Evolutionary conservation across 805 yeast genomes (phyloP).

Genomic region (Candida sanyiensis): DNA sequence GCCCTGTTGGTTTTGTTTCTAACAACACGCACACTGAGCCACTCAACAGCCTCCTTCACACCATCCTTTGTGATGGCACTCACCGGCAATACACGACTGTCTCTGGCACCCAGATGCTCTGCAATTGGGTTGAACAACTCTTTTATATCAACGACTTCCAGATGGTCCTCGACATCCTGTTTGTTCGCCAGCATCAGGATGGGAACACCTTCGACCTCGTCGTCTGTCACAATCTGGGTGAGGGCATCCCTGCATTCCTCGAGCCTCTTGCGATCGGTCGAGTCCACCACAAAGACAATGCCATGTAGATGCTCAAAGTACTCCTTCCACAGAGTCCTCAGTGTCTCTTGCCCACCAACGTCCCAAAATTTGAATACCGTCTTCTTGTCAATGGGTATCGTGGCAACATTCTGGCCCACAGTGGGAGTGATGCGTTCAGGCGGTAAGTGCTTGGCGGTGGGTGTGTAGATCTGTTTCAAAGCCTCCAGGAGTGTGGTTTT

Average conservation of each 20-base stretch:
- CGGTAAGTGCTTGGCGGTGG: slow-evolving; percentile 40
- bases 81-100: slow-evolving; percentile 82
- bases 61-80: slow-evolving; percentile 80
- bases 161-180: slow-evolving; percentile 68
- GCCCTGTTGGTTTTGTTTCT: slow-evolving; percentile 35
- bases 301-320: slow-evolving; percentile 87
- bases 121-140: slow-evolving; percentile 79
- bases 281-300: slow-evolving; percentile 86
- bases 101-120: slow-evolving; percentile 82
- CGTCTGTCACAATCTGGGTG: slow-evolving; percentile 48
- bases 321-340: slow-evolving; percentile 80
- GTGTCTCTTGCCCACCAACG: slow-evolving; percentile 88
- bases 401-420: slow-evolving; percentile 80
- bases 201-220: slow-evolving; percentile 72
- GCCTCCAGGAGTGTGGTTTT: slow-evolving; percentile 79
- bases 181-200: slow-evolving; percentile 93
- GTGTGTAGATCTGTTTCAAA: slow-evolving; percentile 48
- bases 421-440: slow-evolving; percentile 78
- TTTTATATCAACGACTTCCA: slow-evolving; percentile 76
- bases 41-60: slow-evolving; percentile 77
- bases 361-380: slow-evolving; percentile 80
- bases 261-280: slow-evolving; percentile 76
- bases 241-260: slow-evolving; percentile 75
- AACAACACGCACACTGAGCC: slow-evolving; percentile 72
- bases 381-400: slow-evolving; percentile 32